These are phyloP conservation scores for Umbelopsis sp. DNA, from an alignment of 371 early-diverging fungal species.

Conservation along the genomic window DNA sequence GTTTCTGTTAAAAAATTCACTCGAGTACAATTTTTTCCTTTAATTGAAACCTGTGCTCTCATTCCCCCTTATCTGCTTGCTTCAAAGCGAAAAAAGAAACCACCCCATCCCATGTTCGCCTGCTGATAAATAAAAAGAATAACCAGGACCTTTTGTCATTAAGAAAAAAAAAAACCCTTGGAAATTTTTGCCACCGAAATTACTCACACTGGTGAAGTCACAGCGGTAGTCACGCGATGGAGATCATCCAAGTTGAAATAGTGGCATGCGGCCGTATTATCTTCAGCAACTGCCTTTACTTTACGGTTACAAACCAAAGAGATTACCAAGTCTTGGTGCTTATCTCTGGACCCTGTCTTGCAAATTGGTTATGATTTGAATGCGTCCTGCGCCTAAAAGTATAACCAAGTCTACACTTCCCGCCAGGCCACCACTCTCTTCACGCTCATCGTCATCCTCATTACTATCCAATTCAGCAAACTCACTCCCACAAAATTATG, in stretches of 20 bases:
- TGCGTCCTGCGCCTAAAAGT: constrained; percentile 8
- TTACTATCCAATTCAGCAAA: constrained; percentile 1
- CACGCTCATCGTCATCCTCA: constrained; percentile 16
- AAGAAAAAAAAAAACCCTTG: no score
- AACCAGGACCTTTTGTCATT: no score
- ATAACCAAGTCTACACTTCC: constrained; percentile 7
- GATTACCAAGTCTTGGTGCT: not conserved
- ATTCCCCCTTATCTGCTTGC: not conserved
- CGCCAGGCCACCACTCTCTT: constrained; percentile 2
- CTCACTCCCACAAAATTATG: constrained; percentile 9
- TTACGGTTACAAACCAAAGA: not conserved
- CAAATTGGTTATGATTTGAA: constrained; percentile 16
- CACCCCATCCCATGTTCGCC: not conserved
- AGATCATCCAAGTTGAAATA: not conserved
- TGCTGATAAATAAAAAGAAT: no score
- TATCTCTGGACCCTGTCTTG: constrained; percentile 2
- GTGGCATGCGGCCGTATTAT: constrained; percentile 1
- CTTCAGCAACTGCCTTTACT: not conserved
- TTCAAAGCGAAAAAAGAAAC: not conserved
- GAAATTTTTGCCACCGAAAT: no score
- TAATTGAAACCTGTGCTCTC: not conserved
- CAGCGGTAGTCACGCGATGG: constrained; percentile 14
- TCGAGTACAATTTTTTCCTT: not conserved
- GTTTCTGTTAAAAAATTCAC: not conserved
- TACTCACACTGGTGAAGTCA: not conserved